Evolutionary conservation across 2,329 filamentous ascomycete species (phyloP).

Genomic region (Nothophaeocryptopus gaeumannii): DNA sequence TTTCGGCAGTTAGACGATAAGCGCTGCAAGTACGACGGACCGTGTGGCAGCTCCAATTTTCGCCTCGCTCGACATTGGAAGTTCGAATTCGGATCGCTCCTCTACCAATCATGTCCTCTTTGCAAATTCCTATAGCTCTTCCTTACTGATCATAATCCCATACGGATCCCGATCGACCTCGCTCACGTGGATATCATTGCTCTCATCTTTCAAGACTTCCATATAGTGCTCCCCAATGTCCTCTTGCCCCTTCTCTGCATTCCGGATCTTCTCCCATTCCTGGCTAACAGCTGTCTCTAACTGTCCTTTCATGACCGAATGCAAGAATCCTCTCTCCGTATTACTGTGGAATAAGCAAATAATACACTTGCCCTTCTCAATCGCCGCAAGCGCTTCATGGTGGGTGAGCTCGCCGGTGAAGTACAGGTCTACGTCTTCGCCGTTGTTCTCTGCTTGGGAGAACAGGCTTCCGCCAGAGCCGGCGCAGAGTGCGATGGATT

Average conservation of each 20-base stretch:
- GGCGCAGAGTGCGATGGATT: constrained; percentile 79
- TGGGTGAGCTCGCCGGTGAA: constrained; percentile 94
- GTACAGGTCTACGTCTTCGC: constrained; percentile 66
- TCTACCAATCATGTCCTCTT: background rate
- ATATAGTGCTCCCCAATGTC: constrained; percentile 39
- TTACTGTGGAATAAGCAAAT: constrained; percentile 90
- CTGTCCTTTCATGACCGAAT: constrained; percentile 64
- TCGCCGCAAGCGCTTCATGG: constrained; percentile 83
- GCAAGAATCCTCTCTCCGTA: constrained; percentile 80
- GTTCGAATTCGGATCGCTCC: too few relatives aligned
- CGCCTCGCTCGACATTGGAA: too few relatives aligned
- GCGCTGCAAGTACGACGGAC: too few relatives aligned
- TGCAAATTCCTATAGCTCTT: constrained; percentile 22
- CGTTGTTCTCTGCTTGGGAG: constrained; percentile 50
- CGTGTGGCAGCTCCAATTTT: too few relatives aligned
- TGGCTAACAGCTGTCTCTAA: constrained; percentile 59
- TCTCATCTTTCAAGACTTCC: constrained; percentile 52
- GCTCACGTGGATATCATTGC: constrained; percentile 69
- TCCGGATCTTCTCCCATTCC: constrained; percentile 52
- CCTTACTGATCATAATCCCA: constrained; percentile 60
- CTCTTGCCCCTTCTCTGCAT: constrained; percentile 40
- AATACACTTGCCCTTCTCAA: constrained; percentile 77
- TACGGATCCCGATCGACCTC: constrained; percentile 84
- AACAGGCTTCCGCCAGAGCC: constrained; percentile 81
- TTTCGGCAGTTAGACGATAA: too few relatives aligned